phyloP scores from a whole-genome alignment of 805 yeast genomes.

The Metschnikowia matae region DNA sequence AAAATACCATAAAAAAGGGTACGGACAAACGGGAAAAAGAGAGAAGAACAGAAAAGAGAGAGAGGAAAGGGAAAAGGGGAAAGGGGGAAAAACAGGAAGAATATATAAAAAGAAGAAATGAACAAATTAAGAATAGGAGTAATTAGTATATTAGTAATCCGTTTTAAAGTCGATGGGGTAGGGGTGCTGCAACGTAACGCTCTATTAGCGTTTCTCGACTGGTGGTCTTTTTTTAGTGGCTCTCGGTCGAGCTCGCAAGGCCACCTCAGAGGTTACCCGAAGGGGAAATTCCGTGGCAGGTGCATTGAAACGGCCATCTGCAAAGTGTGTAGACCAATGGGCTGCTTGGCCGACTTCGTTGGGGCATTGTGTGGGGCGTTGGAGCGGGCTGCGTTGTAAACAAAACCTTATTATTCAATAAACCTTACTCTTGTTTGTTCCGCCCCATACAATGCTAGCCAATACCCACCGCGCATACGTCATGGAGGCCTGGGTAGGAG shows the following conservation, averaged over 20 bases:
- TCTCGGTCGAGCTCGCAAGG: not conserved
- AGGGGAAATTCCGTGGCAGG: not conserved
- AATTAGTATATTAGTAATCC: too few relatives aligned
- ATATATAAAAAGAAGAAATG: too few relatives aligned
- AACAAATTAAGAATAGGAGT: too few relatives aligned
- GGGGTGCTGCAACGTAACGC: too few relatives aligned
- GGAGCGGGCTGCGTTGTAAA: not conserved
- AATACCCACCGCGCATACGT: conserved; percentile 1
- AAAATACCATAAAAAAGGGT: too few relatives aligned
- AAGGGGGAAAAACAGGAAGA: too few relatives aligned
- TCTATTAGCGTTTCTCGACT: too few relatives aligned
- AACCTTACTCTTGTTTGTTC: not conserved
- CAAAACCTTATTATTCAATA: not conserved
- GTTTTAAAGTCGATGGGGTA: too few relatives aligned
- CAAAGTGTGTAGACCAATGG: not conserved
- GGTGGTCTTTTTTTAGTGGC: not conserved
- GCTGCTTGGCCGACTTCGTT: not conserved
- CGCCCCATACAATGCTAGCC: not conserved
- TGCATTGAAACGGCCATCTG: not conserved
- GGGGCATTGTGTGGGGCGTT: not conserved
- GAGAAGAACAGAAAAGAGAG: not conserved
- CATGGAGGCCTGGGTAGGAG: not conserved
- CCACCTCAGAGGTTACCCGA: not conserved
- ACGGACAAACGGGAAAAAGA: too few relatives aligned
- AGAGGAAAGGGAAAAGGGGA: not conserved